phyloP scores from a whole-genome alignment of 495 filamentous ascomycete genomes.

The Annulohypoxylon bovei region DNA sequence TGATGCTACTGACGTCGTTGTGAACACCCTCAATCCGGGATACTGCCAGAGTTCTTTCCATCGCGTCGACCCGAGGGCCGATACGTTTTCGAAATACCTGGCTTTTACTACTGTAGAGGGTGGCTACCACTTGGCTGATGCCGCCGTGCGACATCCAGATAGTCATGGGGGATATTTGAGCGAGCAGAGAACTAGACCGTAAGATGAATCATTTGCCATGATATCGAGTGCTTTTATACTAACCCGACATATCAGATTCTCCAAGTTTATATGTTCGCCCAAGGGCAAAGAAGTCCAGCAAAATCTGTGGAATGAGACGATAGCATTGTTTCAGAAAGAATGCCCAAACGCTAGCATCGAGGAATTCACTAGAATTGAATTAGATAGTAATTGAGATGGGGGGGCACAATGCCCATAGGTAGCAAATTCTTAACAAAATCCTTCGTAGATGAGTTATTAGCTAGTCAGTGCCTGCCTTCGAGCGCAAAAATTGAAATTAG shows the following conservation, averaged over 20 bases:
- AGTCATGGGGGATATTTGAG: conserved; percentile 41
- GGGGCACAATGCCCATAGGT: too few relatives aligned
- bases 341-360: conserved; percentile 32
- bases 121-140: conserved; percentile 37
- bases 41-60: conserved; percentile 56
- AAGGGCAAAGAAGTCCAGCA: conserved; percentile 52
- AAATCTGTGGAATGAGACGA: conserved; percentile 57
- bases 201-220: neutral
- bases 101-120: conserved; percentile 30
- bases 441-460: too few relatives aligned
- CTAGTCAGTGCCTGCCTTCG: too few relatives aligned
- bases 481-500: too few relatives aligned
- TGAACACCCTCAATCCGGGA: conserved; percentile 64
- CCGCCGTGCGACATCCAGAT: conserved; percentile 33
- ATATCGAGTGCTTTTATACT: neutral
- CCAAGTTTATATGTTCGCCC: conserved; percentile 45
- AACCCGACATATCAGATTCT: conserved; percentile 26
- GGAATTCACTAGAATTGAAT: conserved; percentile 17
- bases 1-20: conserved; percentile 52
- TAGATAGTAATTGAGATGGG: neutral
- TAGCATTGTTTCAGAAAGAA: conserved; percentile 38
- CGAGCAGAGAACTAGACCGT: conserved; percentile 40
- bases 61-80: conserved; percentile 48
- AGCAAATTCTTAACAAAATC: too few relatives aligned
- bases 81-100: conserved; percentile 9